Percentiles rank a stretch among this genome's conserved stretches.
These are phyloP conservation scores for Solanum bulbocastanum DNA, from an alignment of 257 asterid genomes.

Conservation along the genomic window DNA sequence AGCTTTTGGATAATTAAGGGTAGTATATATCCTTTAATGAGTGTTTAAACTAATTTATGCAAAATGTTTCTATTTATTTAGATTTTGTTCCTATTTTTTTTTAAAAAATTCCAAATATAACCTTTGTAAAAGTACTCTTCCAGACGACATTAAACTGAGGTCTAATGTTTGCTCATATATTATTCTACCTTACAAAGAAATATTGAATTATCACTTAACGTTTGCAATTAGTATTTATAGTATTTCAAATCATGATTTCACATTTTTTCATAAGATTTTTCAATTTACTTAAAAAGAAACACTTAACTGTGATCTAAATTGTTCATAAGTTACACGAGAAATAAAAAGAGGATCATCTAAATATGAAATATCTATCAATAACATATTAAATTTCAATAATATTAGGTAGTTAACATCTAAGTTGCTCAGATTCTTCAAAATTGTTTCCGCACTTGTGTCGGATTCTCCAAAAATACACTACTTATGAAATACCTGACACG, in stretches of 20 bases:
- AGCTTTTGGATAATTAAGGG: neutral
- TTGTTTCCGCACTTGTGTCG: accelerated
- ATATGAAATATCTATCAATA: neutral
- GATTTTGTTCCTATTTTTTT: neutral
- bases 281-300: neutral
- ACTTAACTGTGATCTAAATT: neutral
- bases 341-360: neutral
- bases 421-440: too few species aligned
- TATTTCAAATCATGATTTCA: neutral
- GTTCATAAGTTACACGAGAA: neutral
- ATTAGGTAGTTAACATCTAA: too few species aligned
- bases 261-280: neutral
- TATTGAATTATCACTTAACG: too few species aligned
- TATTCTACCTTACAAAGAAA: too few species aligned
- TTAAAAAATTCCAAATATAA: neutral
- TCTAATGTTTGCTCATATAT: neutral
- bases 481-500: too few species aligned
- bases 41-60: neutral
- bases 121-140: neutral
- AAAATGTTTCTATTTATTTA: neutral
- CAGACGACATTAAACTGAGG: neutral
- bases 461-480: neutral
- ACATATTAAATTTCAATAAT: too few species aligned
- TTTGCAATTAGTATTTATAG: too few species aligned
- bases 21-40: neutral